Evolutionary conservation across 768 basidiomycete genomes (phyloP).

Genomic region (Suillus discolor): DNA sequence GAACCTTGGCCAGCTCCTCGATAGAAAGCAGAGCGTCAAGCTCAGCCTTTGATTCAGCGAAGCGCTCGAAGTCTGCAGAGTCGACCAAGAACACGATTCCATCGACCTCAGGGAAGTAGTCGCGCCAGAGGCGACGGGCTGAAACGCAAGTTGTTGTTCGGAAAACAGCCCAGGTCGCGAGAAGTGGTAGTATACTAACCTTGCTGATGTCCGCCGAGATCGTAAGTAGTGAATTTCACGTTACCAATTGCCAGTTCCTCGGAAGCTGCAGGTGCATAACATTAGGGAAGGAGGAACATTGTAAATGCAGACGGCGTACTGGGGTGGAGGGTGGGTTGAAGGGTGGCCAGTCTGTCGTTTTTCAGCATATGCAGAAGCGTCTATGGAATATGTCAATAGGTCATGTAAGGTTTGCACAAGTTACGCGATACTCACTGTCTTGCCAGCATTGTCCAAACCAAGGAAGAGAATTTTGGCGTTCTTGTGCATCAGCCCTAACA

Average conservation of each 20-base stretch:
- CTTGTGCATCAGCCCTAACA: conserved; percentile 86
- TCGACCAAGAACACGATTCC: conserved; percentile 99
- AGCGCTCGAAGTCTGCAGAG: conserved; percentile 95
- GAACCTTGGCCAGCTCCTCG: conserved; percentile 93
- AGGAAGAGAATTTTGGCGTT: conserved; percentile 99
- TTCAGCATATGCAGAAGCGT: conserved; percentile 99
- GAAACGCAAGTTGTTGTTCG: not conserved
- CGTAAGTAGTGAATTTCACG: conserved; percentile 98
- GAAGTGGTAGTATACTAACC: conserved; percentile 48
- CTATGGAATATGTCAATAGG: conserved; percentile 41
- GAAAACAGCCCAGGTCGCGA: conserved; percentile 1
- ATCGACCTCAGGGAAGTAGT: conserved; percentile 99
- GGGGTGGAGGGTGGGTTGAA: conserved; percentile 98
- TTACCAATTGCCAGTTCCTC: conserved; percentile 99
- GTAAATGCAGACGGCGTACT: conserved; percentile 54
- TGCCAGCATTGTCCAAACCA: conserved; percentile 98
- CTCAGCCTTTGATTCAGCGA: conserved; percentile 95
- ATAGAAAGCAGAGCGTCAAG: conserved; percentile 95
- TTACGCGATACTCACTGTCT: conserved; percentile 68
- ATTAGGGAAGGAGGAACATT: conserved; percentile 7
- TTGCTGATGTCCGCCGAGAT: conserved; percentile 97
- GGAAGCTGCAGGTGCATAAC: conserved; percentile 62
- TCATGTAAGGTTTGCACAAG: not conserved
- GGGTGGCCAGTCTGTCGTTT: conserved; percentile 95
- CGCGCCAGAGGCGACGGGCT: conserved; percentile 98